Percentiles rank a stretch among this genome's conserved stretches.
phyloP scores from a whole-genome alignment of 306 rosid genomes.

The Rosa rugosa region DNA sequence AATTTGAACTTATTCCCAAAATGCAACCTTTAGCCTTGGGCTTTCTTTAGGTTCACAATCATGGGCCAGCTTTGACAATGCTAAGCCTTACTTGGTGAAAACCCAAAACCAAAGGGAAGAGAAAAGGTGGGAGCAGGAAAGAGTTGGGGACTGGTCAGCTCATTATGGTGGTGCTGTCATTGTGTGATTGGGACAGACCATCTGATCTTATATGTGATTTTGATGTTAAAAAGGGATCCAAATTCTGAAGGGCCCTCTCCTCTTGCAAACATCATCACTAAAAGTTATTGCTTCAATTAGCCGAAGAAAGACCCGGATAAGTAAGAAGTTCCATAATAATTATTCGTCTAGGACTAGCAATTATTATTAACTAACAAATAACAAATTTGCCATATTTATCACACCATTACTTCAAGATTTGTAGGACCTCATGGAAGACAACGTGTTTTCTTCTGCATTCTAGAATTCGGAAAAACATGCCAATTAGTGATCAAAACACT shows the following conservation, averaged over 20 bases:
- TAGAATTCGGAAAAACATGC: neutral
- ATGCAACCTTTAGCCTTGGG: neutral
- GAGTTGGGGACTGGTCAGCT: conserved; percentile 26
- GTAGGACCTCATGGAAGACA: conserved; percentile 20
- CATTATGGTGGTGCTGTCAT: conserved; percentile 25
- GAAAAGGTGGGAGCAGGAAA: neutral
- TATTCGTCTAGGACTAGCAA: neutral
- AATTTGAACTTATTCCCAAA: neutral
- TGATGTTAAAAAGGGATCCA: conserved; percentile 1
- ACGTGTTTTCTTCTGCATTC: conserved; percentile 5
- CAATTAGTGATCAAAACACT: neutral
- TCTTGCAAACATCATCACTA: conserved; percentile 4
- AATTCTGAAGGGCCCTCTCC: neutral
- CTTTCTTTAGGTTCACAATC: neutral
- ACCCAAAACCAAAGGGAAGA: conserved; percentile 7
- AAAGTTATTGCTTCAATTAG: neutral
- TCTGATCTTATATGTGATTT: conserved; percentile 13
- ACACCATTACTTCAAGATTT: neutral
- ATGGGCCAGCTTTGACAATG: neutral
- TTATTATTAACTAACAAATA: neutral
- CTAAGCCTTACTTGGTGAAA: neutral
- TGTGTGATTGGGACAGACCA: conserved; percentile 25
- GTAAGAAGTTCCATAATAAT: neutral
- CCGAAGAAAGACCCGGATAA: neutral
- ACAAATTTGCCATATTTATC: neutral